Evolutionary conservation across 495 filamentous ascomycete species (phyloP), one percentile per base, ranked within the genome.

Genomic region (Aspergillus wentii): DNA sequence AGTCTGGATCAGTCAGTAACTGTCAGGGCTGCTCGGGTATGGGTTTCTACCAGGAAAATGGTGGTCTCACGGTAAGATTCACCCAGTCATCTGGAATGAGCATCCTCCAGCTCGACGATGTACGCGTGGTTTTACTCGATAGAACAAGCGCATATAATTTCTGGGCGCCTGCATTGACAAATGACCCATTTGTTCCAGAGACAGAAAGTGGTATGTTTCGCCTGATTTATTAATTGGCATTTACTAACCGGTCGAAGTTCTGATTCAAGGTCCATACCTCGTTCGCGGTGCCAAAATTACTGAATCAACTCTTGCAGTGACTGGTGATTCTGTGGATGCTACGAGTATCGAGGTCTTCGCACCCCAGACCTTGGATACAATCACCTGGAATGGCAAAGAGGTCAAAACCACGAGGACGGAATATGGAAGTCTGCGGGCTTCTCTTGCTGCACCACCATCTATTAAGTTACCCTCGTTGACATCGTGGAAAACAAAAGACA

Each of bases 401-500:
- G 10, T 73, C 2, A 43, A 50, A 9, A 61, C 60, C 38, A 52
- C 47, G 13, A 51, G 60, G 41, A 58, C 71, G 41, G 22, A 52
- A 11, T 57, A 65, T 41, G 74, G 78, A 37, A 68, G 73, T 44
- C 62, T 75, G 36, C 60, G 71, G 7, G 68, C 68, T 3, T 69
- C 46, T 1, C 44, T 82, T 7, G 46, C 56, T 13, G 76, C 69
- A 45, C 54, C 53, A 0, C 38, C 58, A 1, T 43, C 62, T 3
- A 34, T 83, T 27, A 54, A 41, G 4, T 29, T 86, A 6, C 82
- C 83, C 0, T 34, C 66, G 10, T 62, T 88, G 8, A 56, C 54
- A 14, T 51, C 66, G 0, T 89, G 85, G 85, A 81, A 76, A 47
- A 72, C 71, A 28, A 57, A 80, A 27, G 76, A 90, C 62, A 74